Percentiles rank a stretch among this genome's conserved stretches.
These are phyloP conservation scores for Bipolaris gigantea DNA, from an alignment of 2,329 filamentous ascomycete species.

Conservation along the genomic window DNA sequence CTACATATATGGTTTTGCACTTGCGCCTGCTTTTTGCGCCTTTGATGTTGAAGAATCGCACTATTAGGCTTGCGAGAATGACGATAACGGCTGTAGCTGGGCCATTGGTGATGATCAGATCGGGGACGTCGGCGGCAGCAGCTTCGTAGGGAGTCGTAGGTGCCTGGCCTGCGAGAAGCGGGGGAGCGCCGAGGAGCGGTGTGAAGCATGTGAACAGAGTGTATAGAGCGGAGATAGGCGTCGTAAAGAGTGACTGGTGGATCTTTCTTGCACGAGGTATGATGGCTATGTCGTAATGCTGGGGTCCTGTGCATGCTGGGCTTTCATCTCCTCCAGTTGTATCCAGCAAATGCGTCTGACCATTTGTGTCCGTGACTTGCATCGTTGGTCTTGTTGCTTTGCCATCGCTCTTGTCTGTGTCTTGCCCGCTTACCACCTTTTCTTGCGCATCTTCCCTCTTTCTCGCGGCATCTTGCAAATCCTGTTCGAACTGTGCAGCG, in stretches of 20 bases:
- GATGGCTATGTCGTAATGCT: conserved; percentile 63
- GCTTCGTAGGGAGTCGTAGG: conserved; percentile 20
- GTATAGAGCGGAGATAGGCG: conserved; percentile 67
- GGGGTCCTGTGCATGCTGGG: conserved; percentile 23
- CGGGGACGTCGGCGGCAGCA: conserved; percentile 57
- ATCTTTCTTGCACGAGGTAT: conserved; percentile 79
- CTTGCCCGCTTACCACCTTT: background rate
- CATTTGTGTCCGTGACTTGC: conserved; percentile 7
- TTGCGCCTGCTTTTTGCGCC: conserved; percentile 50
- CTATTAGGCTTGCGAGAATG: conserved; percentile 57
- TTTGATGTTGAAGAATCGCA: conserved; percentile 56
- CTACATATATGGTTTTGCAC: conserved; percentile 80
- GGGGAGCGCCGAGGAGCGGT: conserved; percentile 52
- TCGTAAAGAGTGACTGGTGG: conserved; percentile 76
- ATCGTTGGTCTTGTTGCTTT: background rate
- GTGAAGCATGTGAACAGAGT: conserved; percentile 67
- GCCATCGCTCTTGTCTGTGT: background rate
- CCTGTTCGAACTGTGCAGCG: conserved; percentile 65
- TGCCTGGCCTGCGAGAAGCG: conserved; percentile 10
- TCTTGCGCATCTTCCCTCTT: conserved; percentile 1
- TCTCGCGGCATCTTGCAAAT: conserved; percentile 27
- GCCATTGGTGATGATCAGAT: conserved; percentile 82
- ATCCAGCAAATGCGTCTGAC: background rate
- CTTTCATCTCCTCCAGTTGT: background rate
- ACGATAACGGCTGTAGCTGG: conserved; percentile 86